Base-by-base conservation (phyloP, 768 basidiomycete species). In the Terana coerulea region DNA sequence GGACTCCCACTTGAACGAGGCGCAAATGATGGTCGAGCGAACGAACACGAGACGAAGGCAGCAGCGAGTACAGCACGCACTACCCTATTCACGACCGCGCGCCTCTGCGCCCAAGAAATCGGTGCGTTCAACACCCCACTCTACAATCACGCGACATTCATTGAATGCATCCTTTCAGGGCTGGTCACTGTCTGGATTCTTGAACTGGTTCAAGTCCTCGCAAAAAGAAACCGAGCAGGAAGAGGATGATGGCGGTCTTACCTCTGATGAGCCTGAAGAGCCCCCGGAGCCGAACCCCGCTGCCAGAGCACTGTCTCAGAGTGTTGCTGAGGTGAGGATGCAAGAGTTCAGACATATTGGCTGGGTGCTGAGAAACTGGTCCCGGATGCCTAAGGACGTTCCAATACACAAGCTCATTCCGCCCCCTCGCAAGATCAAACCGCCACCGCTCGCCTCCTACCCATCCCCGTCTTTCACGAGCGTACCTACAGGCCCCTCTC, bases 311-410 rank as follows among this genome's bases (percentile, higher is more conserved):
- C 34, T 52, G 6, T 19, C 19, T 22, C 42, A 52, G 9, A n/a
- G 42, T 45, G 44, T 30, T 9, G 31, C n/a, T n/a, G 51, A 35
- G 5, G 51, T 52, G 43, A n/a, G n/a, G n/a, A n/a, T n/a, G n/a
- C n/a, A n/a, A n/a, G n/a, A n/a, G n/a, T n/a, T n/a, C n/a, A n/a
- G n/a, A n/a, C n/a, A n/a, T n/a, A n/a, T n/a, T n/a, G n/a, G n/a
- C n/a, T n/a, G n/a, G n/a, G n/a, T n/a, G n/a, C n/a, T n/a, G n/a
- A n/a, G n/a, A n/a, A n/a, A n/a, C n/a, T n/a, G n/a, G n/a, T n/a
- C n/a, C n/a, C n/a, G n/a, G n/a, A n/a, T n/a, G n/a, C n/a, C n/a
- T n/a, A n/a, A n/a, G n/a, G n/a, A n/a, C n/a, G n/a, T n/a, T n/a
- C n/a, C n/a, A n/a, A n/a, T n/a, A n/a, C n/a, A n/a, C n/a, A n/a